Conservation (phyloP, 805 yeast genomes). For the Candida cerambycidarum region DNA sequence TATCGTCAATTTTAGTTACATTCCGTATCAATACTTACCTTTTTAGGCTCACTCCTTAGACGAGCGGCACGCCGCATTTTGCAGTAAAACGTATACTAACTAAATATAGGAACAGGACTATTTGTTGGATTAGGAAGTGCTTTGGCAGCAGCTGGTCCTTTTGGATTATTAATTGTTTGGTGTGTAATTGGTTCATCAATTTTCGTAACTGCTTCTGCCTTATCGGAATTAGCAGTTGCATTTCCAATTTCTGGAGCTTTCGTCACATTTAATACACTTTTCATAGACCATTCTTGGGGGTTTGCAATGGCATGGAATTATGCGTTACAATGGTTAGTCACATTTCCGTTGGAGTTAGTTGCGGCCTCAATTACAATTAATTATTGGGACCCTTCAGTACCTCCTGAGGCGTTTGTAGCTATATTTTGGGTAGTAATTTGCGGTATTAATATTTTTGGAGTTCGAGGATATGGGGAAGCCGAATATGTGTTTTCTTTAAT, state of each 20-base stretch:
- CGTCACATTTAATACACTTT: constrained; percentile 56
- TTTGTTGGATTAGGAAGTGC: constrained; percentile 65
- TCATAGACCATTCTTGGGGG: constrained; percentile 61
- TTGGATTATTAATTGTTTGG: constrained; percentile 59
- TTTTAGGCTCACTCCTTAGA: background rate
- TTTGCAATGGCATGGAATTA: constrained; percentile 57
- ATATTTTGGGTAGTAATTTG: constrained; percentile 54
- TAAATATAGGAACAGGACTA: constrained; percentile 39
- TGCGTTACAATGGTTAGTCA: constrained; percentile 38
- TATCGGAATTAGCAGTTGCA: constrained; percentile 59
- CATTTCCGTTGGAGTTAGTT: constrained; percentile 36
- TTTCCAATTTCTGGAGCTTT: constrained; percentile 68
- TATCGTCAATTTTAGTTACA: no score
- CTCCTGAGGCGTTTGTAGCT: constrained; percentile 57
- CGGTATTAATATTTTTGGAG: constrained; percentile 58
- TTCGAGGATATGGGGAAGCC: constrained; percentile 68
- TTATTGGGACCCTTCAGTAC: constrained; percentile 29
- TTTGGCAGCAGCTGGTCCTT: constrained; percentile 61
- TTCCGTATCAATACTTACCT: background rate
- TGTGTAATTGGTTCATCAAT: constrained; percentile 53
- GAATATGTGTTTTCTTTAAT: constrained; percentile 56
- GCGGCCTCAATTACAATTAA: constrained; percentile 36
- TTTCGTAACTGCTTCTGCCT: constrained; percentile 55
- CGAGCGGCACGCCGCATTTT: constrained; percentile 2
- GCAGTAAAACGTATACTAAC: constrained; percentile 6